These are phyloP conservation scores for Boletus sp. DNA, from an alignment of 1,284 basidiomycete species.

Conservation along the genomic window DNA sequence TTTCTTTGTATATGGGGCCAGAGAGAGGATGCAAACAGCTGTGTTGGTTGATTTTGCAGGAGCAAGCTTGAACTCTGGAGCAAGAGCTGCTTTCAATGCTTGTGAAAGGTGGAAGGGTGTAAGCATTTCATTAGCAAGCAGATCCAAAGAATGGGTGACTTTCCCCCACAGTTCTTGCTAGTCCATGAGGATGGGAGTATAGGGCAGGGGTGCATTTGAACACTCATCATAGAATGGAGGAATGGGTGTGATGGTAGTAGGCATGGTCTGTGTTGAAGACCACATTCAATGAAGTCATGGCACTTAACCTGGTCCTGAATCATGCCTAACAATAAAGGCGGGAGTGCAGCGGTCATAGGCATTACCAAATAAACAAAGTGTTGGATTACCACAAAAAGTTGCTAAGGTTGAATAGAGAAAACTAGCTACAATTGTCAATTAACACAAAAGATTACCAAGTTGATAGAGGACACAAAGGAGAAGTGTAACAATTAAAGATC, in stretches of 20 bases:
- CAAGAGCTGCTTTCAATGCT: neutral
- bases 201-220: neutral
- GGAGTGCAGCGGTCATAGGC: neutral
- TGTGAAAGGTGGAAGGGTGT: neutral
- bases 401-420: no score
- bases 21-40: neutral
- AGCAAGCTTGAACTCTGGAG: neutral
- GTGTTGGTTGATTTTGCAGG: neutral
- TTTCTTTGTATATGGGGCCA: neutral
- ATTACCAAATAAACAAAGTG: neutral
- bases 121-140: neutral
- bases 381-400: neutral
- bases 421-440: no score
- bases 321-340: neutral
- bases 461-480: no score
- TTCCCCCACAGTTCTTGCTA: neutral
- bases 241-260: neutral
- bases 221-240: neutral
- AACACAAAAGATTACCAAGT: no score
- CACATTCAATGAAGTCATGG: neutral
- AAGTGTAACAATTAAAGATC: neutral
- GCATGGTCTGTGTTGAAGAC: neutral
- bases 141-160: neutral
- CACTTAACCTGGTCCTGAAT: neutral
- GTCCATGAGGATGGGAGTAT: neutral